A percentile compares a stretch with the other conserved stretches of the same genome.
phyloP scores from a whole-genome alignment of 805 yeast genomes.

The Jamesozyma gamospora region DNA sequence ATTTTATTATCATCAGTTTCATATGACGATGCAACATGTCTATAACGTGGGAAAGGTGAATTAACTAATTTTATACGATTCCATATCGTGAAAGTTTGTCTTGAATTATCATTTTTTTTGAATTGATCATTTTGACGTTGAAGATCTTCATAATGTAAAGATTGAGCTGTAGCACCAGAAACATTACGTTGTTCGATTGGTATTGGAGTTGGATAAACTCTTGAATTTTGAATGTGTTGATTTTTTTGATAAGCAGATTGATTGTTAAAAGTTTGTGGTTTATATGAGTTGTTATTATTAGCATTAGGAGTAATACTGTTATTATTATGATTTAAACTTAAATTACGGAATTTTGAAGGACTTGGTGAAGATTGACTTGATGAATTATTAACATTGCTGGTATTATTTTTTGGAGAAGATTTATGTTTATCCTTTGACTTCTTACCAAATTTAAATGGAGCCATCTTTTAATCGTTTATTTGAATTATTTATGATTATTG shows the following conservation, averaged over 20 bases:
- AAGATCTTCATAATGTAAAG: constrained; percentile 7
- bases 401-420: constrained; percentile 14
- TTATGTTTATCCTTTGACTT: constrained; percentile 31
- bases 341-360: constrained; percentile 8
- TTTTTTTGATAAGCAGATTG: background rate
- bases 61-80: constrained; percentile 47
- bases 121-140: constrained; percentile 3
- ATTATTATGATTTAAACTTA: background rate
- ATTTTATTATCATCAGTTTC: constrained; percentile 74
- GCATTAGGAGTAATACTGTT: background rate
- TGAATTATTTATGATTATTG: too few relatives aligned
- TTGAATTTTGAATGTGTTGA: constrained; percentile 4
- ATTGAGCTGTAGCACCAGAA: constrained; percentile 18
- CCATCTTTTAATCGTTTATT: constrained; percentile 29
- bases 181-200: constrained; percentile 25
- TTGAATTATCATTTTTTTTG: too few relatives aligned
- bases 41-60: constrained; percentile 90
- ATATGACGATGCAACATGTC: constrained; percentile 76
- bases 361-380: background rate
- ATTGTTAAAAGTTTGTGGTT: too few relatives aligned
- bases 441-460: constrained; percentile 49
- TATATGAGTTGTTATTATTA: background rate
- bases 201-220: constrained; percentile 16
- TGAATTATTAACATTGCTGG: background rate
- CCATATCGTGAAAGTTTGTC: too few relatives aligned